These are phyloP conservation scores for Mesembryanthemum crystallinum DNA, from an alignment of 148 eudicot genomes.

Conservation along the genomic window DNA sequence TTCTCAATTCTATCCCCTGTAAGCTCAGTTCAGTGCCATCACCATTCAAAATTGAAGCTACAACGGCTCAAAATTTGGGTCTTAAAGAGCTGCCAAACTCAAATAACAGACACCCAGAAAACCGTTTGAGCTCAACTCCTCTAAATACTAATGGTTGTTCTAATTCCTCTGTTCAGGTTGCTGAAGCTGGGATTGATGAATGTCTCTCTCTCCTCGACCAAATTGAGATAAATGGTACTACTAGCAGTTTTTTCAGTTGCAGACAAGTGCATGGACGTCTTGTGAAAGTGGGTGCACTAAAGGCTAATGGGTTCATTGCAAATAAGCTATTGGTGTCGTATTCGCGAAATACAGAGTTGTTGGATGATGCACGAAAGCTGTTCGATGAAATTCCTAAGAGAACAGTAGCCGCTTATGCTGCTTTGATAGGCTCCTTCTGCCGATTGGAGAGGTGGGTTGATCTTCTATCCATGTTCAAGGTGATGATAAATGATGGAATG, in stretches of 20 bases:
- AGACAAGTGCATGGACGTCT: conserved; percentile 49
- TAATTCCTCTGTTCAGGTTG: not conserved
- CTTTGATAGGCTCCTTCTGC: conserved; percentile 43
- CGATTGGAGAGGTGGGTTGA: conserved; percentile 46
- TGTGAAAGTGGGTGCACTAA: conserved; percentile 39
- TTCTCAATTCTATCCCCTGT: conserved; percentile 9
- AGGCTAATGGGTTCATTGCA: conserved; percentile 28
- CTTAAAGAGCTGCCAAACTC: conserved; percentile 9
- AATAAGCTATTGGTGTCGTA: conserved; percentile 40
- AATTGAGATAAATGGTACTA: not conserved
- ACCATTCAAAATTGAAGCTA: conserved; percentile 21
- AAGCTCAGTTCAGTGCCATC: conserved; percentile 22
- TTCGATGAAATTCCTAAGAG: conserved; percentile 57
- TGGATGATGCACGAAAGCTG: conserved; percentile 53
- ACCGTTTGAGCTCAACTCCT: not conserved
- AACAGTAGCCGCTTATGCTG: conserved; percentile 37
- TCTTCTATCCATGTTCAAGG: conserved; percentile 31
- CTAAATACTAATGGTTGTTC: conserved; percentile 17
- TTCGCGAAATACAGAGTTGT: conserved; percentile 24
- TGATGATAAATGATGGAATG: conserved; percentile 46
- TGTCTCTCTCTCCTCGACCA: conserved; percentile 23
- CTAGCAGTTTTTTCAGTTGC: conserved; percentile 18
- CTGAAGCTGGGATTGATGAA: conserved; percentile 18
- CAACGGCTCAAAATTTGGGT: conserved; percentile 13
- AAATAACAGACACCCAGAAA: conserved; percentile 22